Evolutionary conservation across 257 asterid species (phyloP).

Genomic region (Ehretia macrophylla): DNA sequence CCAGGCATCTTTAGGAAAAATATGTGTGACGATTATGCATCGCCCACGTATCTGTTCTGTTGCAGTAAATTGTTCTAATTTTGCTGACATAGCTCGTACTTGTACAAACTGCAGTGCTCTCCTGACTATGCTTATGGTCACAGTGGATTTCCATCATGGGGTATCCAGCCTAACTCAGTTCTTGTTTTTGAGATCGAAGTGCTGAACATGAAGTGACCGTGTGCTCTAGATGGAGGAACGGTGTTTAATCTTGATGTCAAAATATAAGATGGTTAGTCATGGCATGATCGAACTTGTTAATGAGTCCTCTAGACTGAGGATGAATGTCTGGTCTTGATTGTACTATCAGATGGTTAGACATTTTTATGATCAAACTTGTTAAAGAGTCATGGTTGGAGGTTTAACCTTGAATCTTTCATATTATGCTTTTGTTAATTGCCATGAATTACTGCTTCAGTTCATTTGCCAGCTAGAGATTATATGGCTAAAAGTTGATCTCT

Average conservation of each 20-base stretch:
- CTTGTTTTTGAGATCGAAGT: constrained; percentile 91
- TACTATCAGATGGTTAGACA: not conserved
- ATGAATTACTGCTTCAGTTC: no score
- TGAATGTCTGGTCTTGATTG: not conserved
- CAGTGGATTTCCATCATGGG: constrained; percentile 88
- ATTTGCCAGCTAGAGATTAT: no score
- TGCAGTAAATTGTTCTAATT: not conserved
- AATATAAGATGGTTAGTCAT: not conserved
- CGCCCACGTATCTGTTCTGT: not conserved
- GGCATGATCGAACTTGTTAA: not conserved
- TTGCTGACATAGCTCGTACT: not conserved
- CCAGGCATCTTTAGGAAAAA: no score
- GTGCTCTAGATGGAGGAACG: not conserved
- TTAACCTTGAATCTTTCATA: no score
- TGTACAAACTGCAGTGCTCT: constrained; percentile 63
- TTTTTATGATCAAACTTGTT: no score
- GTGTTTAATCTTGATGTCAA: not conserved
- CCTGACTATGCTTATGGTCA: constrained; percentile 92
- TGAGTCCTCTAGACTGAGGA: not conserved
- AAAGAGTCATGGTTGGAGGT: no score
- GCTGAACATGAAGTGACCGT: constrained; percentile 38
- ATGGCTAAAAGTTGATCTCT: no score
- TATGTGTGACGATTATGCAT: not conserved
- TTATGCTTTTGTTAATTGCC: no score
- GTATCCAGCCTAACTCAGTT: constrained; percentile 81